Evolutionary conservation across 177 flowering plant genomes (phyloP), one percentile per base, ranked within the genome.

Genomic region (Tripterygium wilfordii): DNA sequence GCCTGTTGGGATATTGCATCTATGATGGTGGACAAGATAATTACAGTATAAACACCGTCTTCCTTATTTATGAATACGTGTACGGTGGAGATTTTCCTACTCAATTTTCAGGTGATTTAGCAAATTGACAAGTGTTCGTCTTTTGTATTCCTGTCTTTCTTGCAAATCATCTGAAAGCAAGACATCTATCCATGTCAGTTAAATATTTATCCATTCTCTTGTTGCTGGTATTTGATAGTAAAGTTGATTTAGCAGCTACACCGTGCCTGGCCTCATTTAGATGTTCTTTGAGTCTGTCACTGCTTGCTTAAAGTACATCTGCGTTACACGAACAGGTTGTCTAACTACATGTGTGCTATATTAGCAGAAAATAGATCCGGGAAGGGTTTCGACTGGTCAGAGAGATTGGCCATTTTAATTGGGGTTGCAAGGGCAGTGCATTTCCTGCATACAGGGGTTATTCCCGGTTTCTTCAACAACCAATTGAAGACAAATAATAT

Each of bases 381-480:
- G 36, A 76, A 64, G 57, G 63, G 61, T 30, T 73, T 86, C 8
- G 74, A 74, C 45, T 89, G 97, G 97, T 53, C 88, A 38, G 94
- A 86, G 44, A 78, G 95, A 73, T 64, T 89, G 63, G 60, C 70
- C 9, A 62, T 82, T 57, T 72, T 86, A 25, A 78, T 80, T 45
- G 77, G 88, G 17, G 61, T 80, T 44, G 97, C 90, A 23, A 83
- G 77, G 65, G 95, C 95, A 53, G 85, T 82, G 44, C 95, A 89
- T 56, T 89, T 83, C 61, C 77, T 89, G 43, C 95, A 86, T 38
- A 80, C 88, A 12, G 90, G 97, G 45, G 68, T 78, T 20, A 77
- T 80, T 64, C 89, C 95, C 30, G 87, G 92, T 56, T 83, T 72
- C 68, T 71, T 74, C 51, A 75, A 65, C 67, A 86, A 86, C 51